Conservation (phyloP, 768 basidiomycete species). For the Lactifluus piperatus region DNA sequence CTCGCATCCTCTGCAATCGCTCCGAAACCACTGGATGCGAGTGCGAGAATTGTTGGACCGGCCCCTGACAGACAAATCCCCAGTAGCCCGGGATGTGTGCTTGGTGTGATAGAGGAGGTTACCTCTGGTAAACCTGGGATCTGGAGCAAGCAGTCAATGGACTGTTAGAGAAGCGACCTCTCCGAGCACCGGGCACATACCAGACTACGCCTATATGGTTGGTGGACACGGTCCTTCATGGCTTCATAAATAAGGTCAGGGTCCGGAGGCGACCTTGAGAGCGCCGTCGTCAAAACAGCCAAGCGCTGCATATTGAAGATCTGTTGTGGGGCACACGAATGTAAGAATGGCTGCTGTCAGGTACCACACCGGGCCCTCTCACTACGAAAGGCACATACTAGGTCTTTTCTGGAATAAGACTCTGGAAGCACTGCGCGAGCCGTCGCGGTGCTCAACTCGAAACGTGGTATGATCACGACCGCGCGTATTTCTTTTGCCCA, state of each 20-base stretch:
- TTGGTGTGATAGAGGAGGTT: constrained; percentile 78
- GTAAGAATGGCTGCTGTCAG: neutral
- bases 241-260: constrained; percentile 97
- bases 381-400: constrained; percentile 40
- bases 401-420: constrained; percentile 79
- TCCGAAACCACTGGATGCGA: constrained; percentile 81
- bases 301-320: constrained; percentile 96
- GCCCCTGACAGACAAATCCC: constrained; percentile 98
- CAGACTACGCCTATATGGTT: constrained; percentile 85
- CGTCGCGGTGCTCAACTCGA: constrained; percentile 93
- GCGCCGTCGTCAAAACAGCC: constrained; percentile 91
- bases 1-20: constrained; percentile 77
- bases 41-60: constrained; percentile 93
- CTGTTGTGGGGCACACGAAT: constrained; percentile 35
- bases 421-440: constrained; percentile 85
- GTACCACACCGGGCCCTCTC: neutral
- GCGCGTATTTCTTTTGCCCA: constrained; percentile 85
- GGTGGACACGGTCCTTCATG: constrained; percentile 97
- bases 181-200: constrained; percentile 38
- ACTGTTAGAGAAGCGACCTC: neutral
- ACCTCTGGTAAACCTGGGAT: constrained; percentile 95
- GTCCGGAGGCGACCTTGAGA: constrained; percentile 85
- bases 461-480: constrained; percentile 88
- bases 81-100: constrained; percentile 86
- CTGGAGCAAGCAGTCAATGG: constrained; percentile 32